A percentile compares a stretch with the other conserved stretches of the same genome.
Conservation (phyloP, 352 stramenopile species). For the Saprolegnia parasitica region DNA sequence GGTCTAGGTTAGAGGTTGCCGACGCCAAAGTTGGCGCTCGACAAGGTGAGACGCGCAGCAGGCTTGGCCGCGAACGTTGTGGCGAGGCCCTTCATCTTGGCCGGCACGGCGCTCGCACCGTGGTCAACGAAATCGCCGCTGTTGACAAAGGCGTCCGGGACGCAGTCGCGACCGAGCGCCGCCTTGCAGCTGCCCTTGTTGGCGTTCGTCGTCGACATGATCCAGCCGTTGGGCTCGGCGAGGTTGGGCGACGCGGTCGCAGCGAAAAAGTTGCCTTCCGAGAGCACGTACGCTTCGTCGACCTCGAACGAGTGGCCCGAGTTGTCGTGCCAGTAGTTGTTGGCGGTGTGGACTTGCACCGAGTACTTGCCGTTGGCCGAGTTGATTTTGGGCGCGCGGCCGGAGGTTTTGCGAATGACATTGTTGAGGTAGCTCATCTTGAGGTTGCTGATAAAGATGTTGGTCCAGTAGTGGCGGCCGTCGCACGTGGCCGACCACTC, state of each 20-base stretch:
- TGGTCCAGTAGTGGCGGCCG: conserved; percentile 50
- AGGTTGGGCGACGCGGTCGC: background rate
- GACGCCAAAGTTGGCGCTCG: background rate
- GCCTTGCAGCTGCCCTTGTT: conserved; percentile 3
- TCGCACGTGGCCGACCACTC: conserved; percentile 43
- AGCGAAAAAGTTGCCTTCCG: conserved; percentile 22
- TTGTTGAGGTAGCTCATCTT: conserved; percentile 41
- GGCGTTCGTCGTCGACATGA: background rate
- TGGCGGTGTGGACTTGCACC: conserved; percentile 31
- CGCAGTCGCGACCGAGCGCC: background rate
- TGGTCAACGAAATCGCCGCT: conserved; percentile 6
- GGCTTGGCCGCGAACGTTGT: background rate
- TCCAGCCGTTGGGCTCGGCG: background rate
- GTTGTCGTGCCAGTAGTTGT: conserved; percentile 35
- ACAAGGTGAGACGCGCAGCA: background rate
- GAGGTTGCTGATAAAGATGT: conserved; percentile 38
- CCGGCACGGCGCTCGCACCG: background rate
- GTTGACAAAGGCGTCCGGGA: background rate
- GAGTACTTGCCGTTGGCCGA: conserved; percentile 32
- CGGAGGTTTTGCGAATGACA: conserved; percentile 42
- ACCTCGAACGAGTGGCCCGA: conserved; percentile 36
- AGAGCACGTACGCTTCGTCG: conserved; percentile 29
- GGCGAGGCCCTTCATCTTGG: conserved; percentile 9
- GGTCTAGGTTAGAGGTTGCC: conserved; percentile 8
- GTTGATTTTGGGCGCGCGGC: conserved; percentile 41